Evolutionary conservation across 139 green algal species (phyloP).

Genomic region (Pleodorina starrii): DNA sequence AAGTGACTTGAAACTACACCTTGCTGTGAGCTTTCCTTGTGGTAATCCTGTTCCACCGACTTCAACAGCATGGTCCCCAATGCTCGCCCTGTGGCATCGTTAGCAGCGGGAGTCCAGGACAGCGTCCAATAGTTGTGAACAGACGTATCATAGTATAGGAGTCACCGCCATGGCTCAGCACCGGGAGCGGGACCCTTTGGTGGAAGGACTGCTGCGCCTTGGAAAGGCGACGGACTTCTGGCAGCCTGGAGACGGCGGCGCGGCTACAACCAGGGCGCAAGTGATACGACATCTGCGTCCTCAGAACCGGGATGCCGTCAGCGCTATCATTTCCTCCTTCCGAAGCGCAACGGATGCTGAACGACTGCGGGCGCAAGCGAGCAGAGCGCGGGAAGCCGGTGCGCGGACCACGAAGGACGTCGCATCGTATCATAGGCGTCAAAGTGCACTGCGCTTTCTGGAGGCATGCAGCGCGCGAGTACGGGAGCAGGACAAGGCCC

Average conservation of each 20-base stretch:
- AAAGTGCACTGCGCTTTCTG: not conserved
- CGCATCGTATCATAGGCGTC: not conserved
- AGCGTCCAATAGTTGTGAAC: no score
- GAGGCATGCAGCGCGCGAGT: not conserved
- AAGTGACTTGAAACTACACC: no score
- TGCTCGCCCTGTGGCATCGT: no score
- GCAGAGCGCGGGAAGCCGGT: not conserved
- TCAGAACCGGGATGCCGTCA: conserved; percentile 1
- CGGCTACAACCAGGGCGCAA: not conserved
- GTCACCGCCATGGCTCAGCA: conserved; percentile 17
- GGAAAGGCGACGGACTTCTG: conserved; percentile 10
- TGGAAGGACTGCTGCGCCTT: not conserved
- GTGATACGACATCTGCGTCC: not conserved
- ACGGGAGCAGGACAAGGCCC: not conserved
- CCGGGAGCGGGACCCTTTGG: not conserved
- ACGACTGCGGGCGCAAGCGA: not conserved
- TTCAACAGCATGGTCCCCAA: no score
- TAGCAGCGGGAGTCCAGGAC: no score
- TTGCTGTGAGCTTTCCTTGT: no score
- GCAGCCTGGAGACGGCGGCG: not conserved
- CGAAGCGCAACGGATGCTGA: conserved; percentile 1
- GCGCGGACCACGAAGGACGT: not conserved
- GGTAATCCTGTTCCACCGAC: no score
- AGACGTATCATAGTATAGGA: no score
- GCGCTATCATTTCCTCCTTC: not conserved